phyloP scores from a whole-genome alignment of 371 early-diverging fungal genomes.

The Apophysomyces elegans region DNA sequence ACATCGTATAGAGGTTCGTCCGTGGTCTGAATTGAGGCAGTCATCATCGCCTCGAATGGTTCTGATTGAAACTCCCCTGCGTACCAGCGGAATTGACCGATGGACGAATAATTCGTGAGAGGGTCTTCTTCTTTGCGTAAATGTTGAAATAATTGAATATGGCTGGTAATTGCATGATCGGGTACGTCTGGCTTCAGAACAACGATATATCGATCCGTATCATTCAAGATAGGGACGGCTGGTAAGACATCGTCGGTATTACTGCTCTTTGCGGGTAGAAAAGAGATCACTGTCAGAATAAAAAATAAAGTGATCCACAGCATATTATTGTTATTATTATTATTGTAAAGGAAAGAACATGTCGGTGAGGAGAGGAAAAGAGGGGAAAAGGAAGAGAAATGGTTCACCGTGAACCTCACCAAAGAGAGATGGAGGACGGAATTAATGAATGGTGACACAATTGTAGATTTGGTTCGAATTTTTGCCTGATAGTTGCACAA shows the following conservation, averaged over 20 bases:
- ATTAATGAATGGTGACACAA: slow-evolving; percentile 3
- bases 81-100: slow-evolving; percentile 50
- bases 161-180: slow-evolving; percentile 26
- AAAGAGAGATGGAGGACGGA: neutral
- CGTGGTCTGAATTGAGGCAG: slow-evolving; percentile 7
- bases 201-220: slow-evolving; percentile 39
- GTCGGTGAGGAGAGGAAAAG: neutral
- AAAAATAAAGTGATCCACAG: neutral
- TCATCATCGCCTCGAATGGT: slow-evolving; percentile 27
- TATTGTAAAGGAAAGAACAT: neutral
- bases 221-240: slow-evolving; percentile 1
- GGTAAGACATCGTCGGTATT: neutral
- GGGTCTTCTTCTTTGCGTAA: slow-evolving; percentile 16
- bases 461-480: neutral
- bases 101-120: slow-evolving; percentile 23
- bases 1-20: slow-evolving; percentile 14
- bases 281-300: neutral
- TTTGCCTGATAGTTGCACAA: neutral
- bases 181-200: slow-evolving; percentile 36
- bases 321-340: neutral
- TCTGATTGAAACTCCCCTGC: slow-evolving; percentile 33
- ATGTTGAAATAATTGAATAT: slow-evolving; percentile 32
- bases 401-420: neutral
- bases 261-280: neutral
- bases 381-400: neutral